These are phyloP conservation scores for Hygrophoropsis aurantiaca DNA, from an alignment of 768 basidiomycete genomes.

Conservation along the genomic window DNA sequence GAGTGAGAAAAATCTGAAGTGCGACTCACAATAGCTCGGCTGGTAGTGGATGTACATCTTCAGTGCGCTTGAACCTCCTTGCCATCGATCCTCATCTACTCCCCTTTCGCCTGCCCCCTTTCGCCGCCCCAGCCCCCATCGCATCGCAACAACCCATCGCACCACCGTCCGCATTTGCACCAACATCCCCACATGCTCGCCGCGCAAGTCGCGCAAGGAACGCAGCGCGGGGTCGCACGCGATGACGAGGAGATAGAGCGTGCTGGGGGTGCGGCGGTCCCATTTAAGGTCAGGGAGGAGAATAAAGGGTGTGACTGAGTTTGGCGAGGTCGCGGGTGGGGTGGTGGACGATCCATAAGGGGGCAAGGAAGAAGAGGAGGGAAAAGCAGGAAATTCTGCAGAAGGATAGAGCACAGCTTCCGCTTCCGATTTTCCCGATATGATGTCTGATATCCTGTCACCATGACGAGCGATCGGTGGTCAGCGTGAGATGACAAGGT, in stretches of 20 bases:
- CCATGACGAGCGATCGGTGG: neutral
- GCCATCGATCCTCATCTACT: too few relatives aligned
- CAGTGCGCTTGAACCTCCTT: too few relatives aligned
- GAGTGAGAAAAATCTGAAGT: neutral
- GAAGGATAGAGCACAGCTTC: conserved; percentile 68
- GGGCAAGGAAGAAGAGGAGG: too few relatives aligned
- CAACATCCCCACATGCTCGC: conserved; percentile 67
- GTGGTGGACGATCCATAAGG: too few relatives aligned
- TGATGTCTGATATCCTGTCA: conserved; percentile 81
- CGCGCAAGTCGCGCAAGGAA: conserved; percentile 71
- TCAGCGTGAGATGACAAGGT: neutral
- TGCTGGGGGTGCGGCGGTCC: conserved; percentile 71
- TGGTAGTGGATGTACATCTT: conserved; percentile 93
- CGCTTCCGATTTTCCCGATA: conserved; percentile 73
- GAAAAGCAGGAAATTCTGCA: too few relatives aligned
- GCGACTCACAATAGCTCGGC: conserved; percentile 91
- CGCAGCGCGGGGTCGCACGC: conserved; percentile 58
- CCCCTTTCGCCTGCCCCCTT: too few relatives aligned
- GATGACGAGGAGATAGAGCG: conserved; percentile 86
- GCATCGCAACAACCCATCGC: conserved; percentile 47
- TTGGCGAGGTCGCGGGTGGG: too few relatives aligned
- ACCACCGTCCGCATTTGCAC: conserved; percentile 61
- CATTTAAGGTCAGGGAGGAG: conserved; percentile 97
- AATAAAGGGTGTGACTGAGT: too few relatives aligned
- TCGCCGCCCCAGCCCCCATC: conserved; percentile 65